Conservation (phyloP, 805 yeast species). For the Candida ovalis region DNA sequence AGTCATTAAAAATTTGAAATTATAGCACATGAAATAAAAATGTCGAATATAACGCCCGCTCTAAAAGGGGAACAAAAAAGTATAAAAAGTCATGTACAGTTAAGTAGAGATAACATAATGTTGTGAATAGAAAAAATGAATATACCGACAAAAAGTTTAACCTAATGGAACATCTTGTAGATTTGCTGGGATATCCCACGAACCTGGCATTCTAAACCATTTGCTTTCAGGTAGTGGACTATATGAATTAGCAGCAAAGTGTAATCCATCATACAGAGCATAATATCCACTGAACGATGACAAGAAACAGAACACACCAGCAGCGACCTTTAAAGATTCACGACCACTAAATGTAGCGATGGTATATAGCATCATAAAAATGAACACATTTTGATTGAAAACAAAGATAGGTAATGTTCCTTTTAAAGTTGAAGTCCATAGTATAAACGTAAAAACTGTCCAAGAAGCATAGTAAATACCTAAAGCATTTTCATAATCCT, state of each 20-base stretch:
- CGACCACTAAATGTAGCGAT: conserved; percentile 32
- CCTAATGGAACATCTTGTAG: background rate
- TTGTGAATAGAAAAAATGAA: too few relatives aligned
- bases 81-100: too few relatives aligned
- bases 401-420: conserved; percentile 38
- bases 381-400: conserved; percentile 37
- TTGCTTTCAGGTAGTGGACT: conserved; percentile 25
- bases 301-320: conserved; percentile 42
- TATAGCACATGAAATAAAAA: background rate
- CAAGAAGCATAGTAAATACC: conserved; percentile 46
- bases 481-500: conserved; percentile 37
- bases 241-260: conserved; percentile 24
- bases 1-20: background rate
- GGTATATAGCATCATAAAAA: conserved; percentile 35
- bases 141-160: too few relatives aligned
- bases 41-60: too few relatives aligned
- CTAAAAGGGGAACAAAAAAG: background rate
- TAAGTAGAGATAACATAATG: too few relatives aligned
- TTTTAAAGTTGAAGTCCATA: conserved; percentile 41
- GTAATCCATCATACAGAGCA: conserved; percentile 40
- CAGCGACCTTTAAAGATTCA: conserved; percentile 32
- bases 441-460: conserved; percentile 44
- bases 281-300: conserved; percentile 40
- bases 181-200: conserved; percentile 22
- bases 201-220: conserved; percentile 31